Conservation (phyloP, 306 rosid species). For the Luffa aegyptiaca region DNA sequence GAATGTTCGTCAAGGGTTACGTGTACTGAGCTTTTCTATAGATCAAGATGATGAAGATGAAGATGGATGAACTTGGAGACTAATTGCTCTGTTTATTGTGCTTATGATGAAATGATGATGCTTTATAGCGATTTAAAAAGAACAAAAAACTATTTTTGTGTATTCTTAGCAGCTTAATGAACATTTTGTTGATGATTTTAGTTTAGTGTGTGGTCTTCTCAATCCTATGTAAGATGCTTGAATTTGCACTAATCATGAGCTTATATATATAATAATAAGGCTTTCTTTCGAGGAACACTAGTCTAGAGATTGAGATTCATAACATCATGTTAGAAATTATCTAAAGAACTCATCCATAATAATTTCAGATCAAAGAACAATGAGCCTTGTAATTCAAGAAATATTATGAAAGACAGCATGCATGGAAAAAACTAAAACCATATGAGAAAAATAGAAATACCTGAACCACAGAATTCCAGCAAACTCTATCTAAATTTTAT, state of each 20-base stretch:
- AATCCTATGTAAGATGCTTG: conserved; percentile 16
- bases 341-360: neutral
- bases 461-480: neutral
- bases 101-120: conserved; percentile 27
- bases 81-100: conserved; percentile 3
- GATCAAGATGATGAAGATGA: neutral
- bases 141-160: conserved; percentile 63
- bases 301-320: neutral
- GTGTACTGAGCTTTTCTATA: conserved; percentile 31
- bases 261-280: neutral
- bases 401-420: neutral
- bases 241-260: neutral
- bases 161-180: conserved; percentile 34
- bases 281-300: neutral
- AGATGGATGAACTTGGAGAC: neutral
- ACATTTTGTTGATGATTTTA: conserved; percentile 36
- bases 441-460: neutral
- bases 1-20: conserved; percentile 78
- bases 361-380: neutral
- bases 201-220: conserved; percentile 19
- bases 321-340: neutral
- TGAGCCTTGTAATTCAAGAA: neutral
- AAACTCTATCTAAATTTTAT: neutral
- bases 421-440: neutral
- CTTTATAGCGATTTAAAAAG: conserved; percentile 27